phyloP scores from a whole-genome alignment of 192 early-diverging fungal species.

The Spizellomyces punctatus region DNA sequence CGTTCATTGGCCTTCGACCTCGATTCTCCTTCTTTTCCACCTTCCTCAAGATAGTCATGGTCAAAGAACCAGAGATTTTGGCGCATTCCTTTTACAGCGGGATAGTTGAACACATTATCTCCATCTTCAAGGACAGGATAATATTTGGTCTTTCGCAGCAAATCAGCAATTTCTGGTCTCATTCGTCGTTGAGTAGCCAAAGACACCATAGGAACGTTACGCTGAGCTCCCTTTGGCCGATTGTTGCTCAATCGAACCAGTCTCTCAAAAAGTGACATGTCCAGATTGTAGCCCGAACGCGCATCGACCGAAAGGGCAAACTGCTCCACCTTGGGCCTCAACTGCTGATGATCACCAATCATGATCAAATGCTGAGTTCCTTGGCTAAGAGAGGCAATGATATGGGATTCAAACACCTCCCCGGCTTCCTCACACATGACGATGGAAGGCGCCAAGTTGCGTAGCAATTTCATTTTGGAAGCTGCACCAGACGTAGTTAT shows the following conservation, averaged over 20 bases:
- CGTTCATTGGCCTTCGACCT: conserved; percentile 30
- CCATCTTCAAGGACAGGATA: conserved; percentile 39
- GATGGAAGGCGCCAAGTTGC: conserved; percentile 31
- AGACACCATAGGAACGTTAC: conserved; percentile 12
- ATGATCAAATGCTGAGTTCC: conserved; percentile 34
- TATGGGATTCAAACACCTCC: conserved; percentile 44
- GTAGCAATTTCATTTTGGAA: conserved; percentile 45
- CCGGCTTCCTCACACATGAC: conserved; percentile 45
- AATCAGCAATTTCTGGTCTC: conserved; percentile 37
- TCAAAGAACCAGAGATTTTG: conserved; percentile 36
- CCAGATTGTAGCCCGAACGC: conserved; percentile 31
- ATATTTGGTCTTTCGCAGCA: conserved; percentile 23
- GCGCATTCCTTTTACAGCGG: conserved; percentile 32
- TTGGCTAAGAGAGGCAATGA: conserved; percentile 25
- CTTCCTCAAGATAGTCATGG: conserved; percentile 35
- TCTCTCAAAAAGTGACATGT: conserved; percentile 44
- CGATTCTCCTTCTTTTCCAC: not conserved
- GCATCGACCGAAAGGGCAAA: conserved; percentile 9
- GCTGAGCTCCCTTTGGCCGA: not conserved
- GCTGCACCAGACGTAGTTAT: conserved; percentile 67
- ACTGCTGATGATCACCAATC: conserved; percentile 45
- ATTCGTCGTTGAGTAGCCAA: conserved; percentile 39
- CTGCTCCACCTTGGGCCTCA: conserved; percentile 28
- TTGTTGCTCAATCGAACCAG: conserved; percentile 5
- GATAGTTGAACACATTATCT: conserved; percentile 8